Conservation (phyloP, 2,329 filamentous ascomycete genomes). For the Neurospora crassa region DNA sequence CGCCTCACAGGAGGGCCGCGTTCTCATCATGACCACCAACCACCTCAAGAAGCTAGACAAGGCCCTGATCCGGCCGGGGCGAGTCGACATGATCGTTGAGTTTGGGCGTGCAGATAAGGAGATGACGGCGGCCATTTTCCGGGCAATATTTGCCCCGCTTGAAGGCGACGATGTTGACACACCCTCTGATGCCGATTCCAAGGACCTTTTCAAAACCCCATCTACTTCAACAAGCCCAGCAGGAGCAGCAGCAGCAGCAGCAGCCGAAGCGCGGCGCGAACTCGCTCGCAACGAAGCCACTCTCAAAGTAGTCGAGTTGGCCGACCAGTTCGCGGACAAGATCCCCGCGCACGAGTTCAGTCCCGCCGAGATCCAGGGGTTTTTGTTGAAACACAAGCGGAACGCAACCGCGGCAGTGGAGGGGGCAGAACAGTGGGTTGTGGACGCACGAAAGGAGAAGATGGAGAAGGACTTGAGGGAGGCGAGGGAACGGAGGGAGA, state of each 20-base stretch:
- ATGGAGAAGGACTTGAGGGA: slow-evolving; percentile 34
- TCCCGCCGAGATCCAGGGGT: slow-evolving; percentile 52
- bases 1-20: slow-evolving; percentile 52
- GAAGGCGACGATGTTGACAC: slow-evolving; percentile 32
- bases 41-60: slow-evolving; percentile 52
- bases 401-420: slow-evolving; percentile 38
- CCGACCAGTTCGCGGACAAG: slow-evolving; percentile 36
- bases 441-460: slow-evolving; percentile 38
- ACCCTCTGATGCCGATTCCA: neutral
- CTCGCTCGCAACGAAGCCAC: slow-evolving; percentile 21
- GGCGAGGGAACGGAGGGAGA: slow-evolving; percentile 30
- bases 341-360: slow-evolving; percentile 48
- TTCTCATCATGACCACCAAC: slow-evolving; percentile 59
- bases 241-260: neutral
- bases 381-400: slow-evolving; percentile 46
- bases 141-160: slow-evolving; percentile 45
- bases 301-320: slow-evolving; percentile 34
- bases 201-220: neutral
- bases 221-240: neutral
- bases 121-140: slow-evolving; percentile 47
- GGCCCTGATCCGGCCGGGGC: slow-evolving; percentile 52
- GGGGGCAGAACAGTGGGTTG: slow-evolving; percentile 38
- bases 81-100: slow-evolving; percentile 50
- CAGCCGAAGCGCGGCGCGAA: neutral
- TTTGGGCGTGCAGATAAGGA: slow-evolving; percentile 44